phyloP scores from a whole-genome alignment of 495 filamentous ascomycete species.

The Penicillium ochrochloron region DNA sequence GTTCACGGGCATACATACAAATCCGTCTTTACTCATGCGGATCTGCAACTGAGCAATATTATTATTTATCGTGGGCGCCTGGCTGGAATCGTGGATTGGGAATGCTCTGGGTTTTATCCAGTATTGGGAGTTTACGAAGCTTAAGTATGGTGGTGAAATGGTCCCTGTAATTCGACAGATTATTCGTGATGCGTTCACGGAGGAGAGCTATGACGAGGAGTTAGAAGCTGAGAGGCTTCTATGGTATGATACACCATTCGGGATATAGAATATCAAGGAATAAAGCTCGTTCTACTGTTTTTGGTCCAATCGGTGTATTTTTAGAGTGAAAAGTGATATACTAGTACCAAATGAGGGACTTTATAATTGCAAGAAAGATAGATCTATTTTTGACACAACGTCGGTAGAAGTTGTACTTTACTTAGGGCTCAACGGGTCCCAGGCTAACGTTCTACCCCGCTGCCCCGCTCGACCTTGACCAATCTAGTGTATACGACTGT shows the following conservation, averaged over 20 bases:
- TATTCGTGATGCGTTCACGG: constrained; percentile 18
- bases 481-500: neutral
- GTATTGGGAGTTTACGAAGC: constrained; percentile 44
- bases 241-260: constrained; percentile 14
- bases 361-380: neutral
- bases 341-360: too few species aligned
- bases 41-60: constrained; percentile 34
- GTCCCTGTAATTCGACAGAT: constrained; percentile 12
- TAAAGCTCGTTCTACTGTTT: neutral
- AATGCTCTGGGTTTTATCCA: constrained; percentile 37
- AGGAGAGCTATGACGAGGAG: constrained; percentile 21
- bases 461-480: constrained; percentile 10
- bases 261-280: neutral
- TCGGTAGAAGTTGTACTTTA: neutral
- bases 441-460: neutral
- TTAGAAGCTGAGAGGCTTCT: constrained; percentile 17
- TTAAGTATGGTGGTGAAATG: constrained; percentile 24
- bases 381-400: neutral
- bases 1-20: constrained; percentile 10
- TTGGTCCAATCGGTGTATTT: neutral
- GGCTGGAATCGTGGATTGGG: constrained; percentile 39
- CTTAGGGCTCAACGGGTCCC: neutral
- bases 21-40: constrained; percentile 36
- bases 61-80: constrained; percentile 30
- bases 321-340: neutral